Conservation (phyloP, 2,329 filamentous ascomycete species). For the Colletotrichum agaves region DNA sequence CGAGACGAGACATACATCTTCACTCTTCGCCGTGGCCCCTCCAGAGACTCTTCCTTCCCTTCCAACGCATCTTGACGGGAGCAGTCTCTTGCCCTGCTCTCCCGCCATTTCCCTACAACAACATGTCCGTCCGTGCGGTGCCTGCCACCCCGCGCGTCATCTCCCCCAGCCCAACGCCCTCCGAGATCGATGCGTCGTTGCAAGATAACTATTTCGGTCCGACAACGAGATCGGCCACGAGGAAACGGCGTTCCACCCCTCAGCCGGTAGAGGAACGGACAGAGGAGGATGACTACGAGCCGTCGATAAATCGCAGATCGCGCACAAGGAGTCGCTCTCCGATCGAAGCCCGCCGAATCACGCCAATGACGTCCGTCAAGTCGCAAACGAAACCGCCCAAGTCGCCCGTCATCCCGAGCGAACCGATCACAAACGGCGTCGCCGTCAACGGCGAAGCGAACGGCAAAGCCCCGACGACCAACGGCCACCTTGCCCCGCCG, state of each 20-base stretch:
- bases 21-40: conserved; percentile 59
- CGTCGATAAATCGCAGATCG: conserved; percentile 67
- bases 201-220: conserved; percentile 77
- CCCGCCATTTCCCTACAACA: conserved; percentile 65
- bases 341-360: conserved; percentile 61
- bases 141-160: conserved; percentile 88
- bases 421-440: conserved; percentile 39
- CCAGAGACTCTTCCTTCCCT: conserved; percentile 52
- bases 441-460: conserved; percentile 39
- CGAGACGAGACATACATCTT: conserved; percentile 64
- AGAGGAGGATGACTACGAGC: conserved; percentile 52
- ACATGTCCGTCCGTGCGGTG: conserved; percentile 67
- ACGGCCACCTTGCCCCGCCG: conserved; percentile 77
- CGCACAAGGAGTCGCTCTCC: conserved; percentile 79
- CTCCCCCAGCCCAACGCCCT: conserved; percentile 84
- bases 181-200: conserved; percentile 63
- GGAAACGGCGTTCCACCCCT: conserved; percentile 66
- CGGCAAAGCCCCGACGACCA: conserved; percentile 51
- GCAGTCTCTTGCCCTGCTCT: conserved; percentile 66
- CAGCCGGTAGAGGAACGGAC: conserved; percentile 67
- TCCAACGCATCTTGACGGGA: conserved; percentile 65
- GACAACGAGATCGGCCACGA: conserved; percentile 78
- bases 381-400: conserved; percentile 48
- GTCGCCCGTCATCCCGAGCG: conserved; percentile 39
- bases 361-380: conserved; percentile 63